Base-by-base conservation (phyloP, 805 yeast genomes). In the Cyberlindnera maritima region DNA sequence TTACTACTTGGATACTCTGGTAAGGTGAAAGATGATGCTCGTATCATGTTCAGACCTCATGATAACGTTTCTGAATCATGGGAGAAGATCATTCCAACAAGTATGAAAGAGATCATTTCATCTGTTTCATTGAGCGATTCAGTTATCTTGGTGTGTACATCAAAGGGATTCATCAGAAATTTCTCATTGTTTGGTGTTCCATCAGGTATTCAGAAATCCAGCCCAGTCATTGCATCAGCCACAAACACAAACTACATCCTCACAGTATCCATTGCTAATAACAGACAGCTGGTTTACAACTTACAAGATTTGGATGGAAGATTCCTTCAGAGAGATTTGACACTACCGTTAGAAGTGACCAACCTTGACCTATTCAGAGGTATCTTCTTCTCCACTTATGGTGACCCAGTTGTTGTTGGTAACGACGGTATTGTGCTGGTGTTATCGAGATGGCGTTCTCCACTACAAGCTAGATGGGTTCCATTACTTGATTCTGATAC, bases 331-430 rank as follows among this genome's bases (percentile, higher is more conserved):
- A 68, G 77, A 56, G 79, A 75, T 55, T 64, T 67, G 32, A 59
- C 76, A 4, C 52, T 79, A 23, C 83, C 83, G 0, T 49, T 77
- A 7, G 61, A 56, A 14, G 36, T 59, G 18, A 48, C 49, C 4
- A 49, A 50, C 3, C 49, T 52, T 6, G 59, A 55, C 52, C 59
- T 75, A 69, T 57, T 66, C 71, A 80, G 78, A 52, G 84, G 91
- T 2, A 63, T 88, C n/a, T 90, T 94, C 60, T 94, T 92, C 71
- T 85, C 88, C 36, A 83, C 83, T 38, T 83, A 79, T 58, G 96
- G 96, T 18, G 97, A 92, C 63, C 99, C 99, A 1, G 86, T 94
- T 53, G 63, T 91, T 7, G 85, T 83, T 46, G 96, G 95, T n/a
- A 70, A 74, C 28, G 90, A 84, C 53, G 89, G 89, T 50, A 76